Base-by-base conservation (phyloP, 75 land plant genomes). In the Sequoiadendron giganteum region DNA sequence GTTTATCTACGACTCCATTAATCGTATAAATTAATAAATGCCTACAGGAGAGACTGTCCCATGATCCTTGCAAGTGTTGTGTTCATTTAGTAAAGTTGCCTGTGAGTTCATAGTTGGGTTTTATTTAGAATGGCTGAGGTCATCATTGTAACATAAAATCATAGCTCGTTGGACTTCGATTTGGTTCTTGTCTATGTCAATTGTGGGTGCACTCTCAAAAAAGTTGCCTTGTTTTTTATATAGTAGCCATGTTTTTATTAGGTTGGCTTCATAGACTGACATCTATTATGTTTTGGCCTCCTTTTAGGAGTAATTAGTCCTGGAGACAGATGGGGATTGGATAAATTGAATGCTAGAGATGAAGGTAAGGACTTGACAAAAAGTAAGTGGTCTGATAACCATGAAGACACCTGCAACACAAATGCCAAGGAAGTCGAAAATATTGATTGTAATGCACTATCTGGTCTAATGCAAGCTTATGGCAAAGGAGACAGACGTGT, bases 311-410 rank as follows among this genome's bases (percentile, higher is more conserved):
- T 38, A 49, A 43, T 42, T 34, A 80, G 61, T 34, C 83, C 65
- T 55, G 90, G 73, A 40, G 65, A 92, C 75, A 91, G 88, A 83
- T 89, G 90, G 90, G 88, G 86, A 68, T 76, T 83, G 79, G 91
- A 87, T 75, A 86, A 55, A 28, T 68, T 43, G 5, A 91, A 91
- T 48, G 83, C 28, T 78, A 48, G 61, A 19, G 81, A 88, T 52
- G 86, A 72, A 78, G 93, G 86, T 19, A 95, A 95, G 83, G 96
- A 93, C 84, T 52, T 95, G 85, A 88, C 91, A 73, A 90, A 72
- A 42, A 92, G 96, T 91, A 95, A 95, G 87, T 95, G 96, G 96
- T 92, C 93, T 61, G 85, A 90, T 89, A 89, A 92, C 88, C 61
- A 88, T 49, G 93, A 93, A 73, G 91, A 91, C 79, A 93, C 86